Conservation (phyloP, 495 filamentous ascomycete species). For the Aspergillus coremiiformis region DNA sequence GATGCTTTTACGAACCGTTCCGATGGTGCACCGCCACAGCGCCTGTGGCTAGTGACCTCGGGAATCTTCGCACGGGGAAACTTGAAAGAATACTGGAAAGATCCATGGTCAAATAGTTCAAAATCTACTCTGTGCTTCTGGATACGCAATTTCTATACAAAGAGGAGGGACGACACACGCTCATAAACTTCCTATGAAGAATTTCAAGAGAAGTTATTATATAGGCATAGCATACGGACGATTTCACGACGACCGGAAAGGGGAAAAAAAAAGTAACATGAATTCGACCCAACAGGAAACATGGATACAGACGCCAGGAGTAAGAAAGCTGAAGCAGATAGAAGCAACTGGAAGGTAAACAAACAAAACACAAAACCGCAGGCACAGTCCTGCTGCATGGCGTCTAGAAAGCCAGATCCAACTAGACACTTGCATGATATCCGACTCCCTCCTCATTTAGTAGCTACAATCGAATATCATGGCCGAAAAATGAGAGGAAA, state of each 20-base stretch:
- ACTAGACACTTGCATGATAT: slow-evolving; percentile 17
- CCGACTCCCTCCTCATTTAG: background rate
- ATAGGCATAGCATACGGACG: slow-evolving; percentile 35
- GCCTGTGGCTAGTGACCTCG: slow-evolving; percentile 19
- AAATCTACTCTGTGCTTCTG: background rate
- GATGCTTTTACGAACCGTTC: slow-evolving; percentile 41
- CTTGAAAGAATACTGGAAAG: too few species aligned
- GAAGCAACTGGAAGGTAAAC: slow-evolving; percentile 17
- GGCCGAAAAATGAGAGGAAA: slow-evolving; percentile 4
- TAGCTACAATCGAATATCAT: slow-evolving; percentile 13
- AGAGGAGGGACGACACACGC: background rate
- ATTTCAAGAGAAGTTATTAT: slow-evolving; percentile 30
- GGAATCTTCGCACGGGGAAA: slow-evolving; percentile 13
- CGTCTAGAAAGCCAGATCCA: slow-evolving; percentile 34
- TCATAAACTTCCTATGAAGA: background rate
- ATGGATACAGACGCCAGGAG: slow-evolving; percentile 36
- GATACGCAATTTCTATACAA: background rate
- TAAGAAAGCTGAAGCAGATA: slow-evolving; percentile 22
- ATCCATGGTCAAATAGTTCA: too few species aligned
- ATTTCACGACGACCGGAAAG: slow-evolving; percentile 13
- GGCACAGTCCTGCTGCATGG: slow-evolving; percentile 25
- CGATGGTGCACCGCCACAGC: slow-evolving; percentile 34
- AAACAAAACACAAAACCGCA: slow-evolving; percentile 15
- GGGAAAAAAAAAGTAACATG: slow-evolving; percentile 22
- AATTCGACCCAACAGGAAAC: slow-evolving; percentile 26